Conservation (phyloP, 768 basidiomycete genomes). For the Amanita thiersii region DNA sequence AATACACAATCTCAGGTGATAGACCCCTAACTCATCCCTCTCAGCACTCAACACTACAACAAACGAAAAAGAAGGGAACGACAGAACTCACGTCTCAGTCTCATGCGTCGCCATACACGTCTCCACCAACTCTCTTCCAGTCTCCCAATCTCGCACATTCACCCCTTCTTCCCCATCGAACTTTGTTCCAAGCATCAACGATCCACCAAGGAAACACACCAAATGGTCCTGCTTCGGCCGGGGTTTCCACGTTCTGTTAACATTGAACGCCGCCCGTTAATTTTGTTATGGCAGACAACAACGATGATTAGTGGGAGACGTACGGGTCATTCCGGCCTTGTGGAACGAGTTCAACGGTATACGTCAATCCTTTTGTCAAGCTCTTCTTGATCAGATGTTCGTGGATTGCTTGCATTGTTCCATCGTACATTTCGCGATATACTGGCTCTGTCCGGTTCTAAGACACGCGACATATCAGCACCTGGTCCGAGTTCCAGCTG, state of each 20-base stretch:
- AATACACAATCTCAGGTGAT: slow-evolving; percentile 84
- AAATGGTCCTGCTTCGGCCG: slow-evolving; percentile 91
- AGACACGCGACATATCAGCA: not conserved
- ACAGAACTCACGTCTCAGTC: slow-evolving; percentile 63
- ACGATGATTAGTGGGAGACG: no score
- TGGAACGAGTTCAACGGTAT: slow-evolving; percentile 79
- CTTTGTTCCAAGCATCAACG: slow-evolving; percentile 83
- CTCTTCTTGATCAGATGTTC: slow-evolving; percentile 63
- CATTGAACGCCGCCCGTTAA: not conserved
- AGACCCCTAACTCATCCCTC: slow-evolving; percentile 49
- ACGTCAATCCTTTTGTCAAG: slow-evolving; percentile 46
- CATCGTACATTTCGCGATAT: slow-evolving; percentile 88
- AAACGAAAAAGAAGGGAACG: not conserved
- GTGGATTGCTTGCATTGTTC: slow-evolving; percentile 78
- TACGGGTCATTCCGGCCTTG: slow-evolving; percentile 27
- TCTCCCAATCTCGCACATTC: slow-evolving; percentile 71
- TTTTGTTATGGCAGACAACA: no score
- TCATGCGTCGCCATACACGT: slow-evolving; percentile 84
- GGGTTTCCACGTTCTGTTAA: slow-evolving; percentile 2
- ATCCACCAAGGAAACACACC: slow-evolving; percentile 91
- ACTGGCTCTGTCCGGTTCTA: slow-evolving; percentile 69
- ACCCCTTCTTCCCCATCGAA: slow-evolving; percentile 36
- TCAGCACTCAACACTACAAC: not conserved
- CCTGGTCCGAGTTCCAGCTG: not conserved
- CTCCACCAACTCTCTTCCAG: slow-evolving; percentile 74